Evolutionary conservation across 371 early-diverging fungal species (phyloP), one percentile per base, ranked within the genome.

Genomic region (Umbelopsis sp.): DNA sequence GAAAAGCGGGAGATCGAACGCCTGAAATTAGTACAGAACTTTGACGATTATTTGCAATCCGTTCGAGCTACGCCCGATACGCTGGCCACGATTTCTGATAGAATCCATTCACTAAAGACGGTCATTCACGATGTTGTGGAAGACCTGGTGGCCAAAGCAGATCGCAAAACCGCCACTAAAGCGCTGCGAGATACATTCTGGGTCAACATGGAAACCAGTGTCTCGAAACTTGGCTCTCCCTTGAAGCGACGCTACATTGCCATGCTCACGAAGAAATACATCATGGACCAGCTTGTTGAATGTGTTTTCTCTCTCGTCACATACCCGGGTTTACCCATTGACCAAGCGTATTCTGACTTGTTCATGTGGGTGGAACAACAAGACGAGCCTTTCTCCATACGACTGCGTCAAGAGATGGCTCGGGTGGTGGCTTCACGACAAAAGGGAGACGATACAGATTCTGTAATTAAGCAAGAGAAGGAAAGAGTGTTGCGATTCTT

Each of bases 231-330:
- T 66, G 80, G 80, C 1, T 67, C 64, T 10, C 81, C 78, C 3
- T 66, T 80, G 22, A 50, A 74, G 3, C 65, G 69, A 11, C 66
- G 53, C 0, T 70, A 72, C 14, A 68, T 76, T 6, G 70, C 70
- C 44, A 72, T 79, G 75, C 69, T 83, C 46, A 80, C 80, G n/a
- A 79, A 83, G 57, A 83, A 83, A 51, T 83, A 80, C 65, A 83
- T 83, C 68, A 83, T 80, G 80, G 83, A 83, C 63, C 81, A 80
- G 1, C 70, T 83, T 22, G 78, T 83, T 6, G 80, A 80, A 53
- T 80, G 76, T 46, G 38, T 83, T 38, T 79, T 57, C 14, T 57
- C 74, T 62, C 70, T 74, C n/a, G 70, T 74, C 44, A 67, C 65
- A 22, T 73, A 75, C 64, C 76, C 83, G 2, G 83, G 81, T 4